Percentiles rank a stretch among this genome's conserved stretches.
These are phyloP conservation scores for Phytopythium ostracodes DNA, from an alignment of 352 stramenopile species.

Conservation along the genomic window DNA sequence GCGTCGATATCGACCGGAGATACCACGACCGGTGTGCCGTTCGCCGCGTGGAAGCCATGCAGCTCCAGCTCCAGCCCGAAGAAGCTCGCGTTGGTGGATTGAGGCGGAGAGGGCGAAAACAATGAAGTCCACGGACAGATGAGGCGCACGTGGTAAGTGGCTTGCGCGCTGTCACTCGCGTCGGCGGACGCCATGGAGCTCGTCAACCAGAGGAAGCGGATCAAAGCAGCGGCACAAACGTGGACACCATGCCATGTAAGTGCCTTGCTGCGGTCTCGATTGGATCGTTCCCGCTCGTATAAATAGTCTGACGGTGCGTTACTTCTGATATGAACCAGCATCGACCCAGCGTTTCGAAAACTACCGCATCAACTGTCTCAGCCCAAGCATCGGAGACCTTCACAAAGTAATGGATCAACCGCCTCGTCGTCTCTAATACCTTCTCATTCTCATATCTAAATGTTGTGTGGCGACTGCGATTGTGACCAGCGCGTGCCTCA, in stretches of 20 bases:
- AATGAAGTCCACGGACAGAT: constrained; percentile 24
- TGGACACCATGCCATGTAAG: not conserved
- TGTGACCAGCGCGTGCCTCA: not conserved
- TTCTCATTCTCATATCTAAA: not conserved
- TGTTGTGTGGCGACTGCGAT: no score
- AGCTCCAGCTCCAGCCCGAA: constrained; percentile 47
- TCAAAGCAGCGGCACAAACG: not conserved
- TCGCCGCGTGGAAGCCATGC: constrained; percentile 9
- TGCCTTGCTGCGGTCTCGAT: not conserved
- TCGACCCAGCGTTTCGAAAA: not conserved
- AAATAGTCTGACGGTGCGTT: not conserved
- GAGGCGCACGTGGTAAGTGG: constrained; percentile 34
- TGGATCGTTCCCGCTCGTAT: not conserved
- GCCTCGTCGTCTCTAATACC: not conserved
- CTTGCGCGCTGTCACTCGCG: constrained; percentile 13
- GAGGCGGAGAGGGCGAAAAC: constrained; percentile 8
- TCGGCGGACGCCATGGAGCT: not conserved
- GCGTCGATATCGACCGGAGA: not conserved
- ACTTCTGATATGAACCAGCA: not conserved
- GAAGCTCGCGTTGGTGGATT: constrained; percentile 13
- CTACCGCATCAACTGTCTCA: not conserved
- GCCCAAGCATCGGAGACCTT: not conserved
- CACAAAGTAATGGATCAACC: not conserved
- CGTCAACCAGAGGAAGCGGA: not conserved
- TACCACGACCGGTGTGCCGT: not conserved